A percentile compares a stretch with the other conserved stretches of the same genome.
These are phyloP conservation scores for Guyanaporus albipodus DNA, from an alignment of 768 basidiomycete species.

Conservation along the genomic window DNA sequence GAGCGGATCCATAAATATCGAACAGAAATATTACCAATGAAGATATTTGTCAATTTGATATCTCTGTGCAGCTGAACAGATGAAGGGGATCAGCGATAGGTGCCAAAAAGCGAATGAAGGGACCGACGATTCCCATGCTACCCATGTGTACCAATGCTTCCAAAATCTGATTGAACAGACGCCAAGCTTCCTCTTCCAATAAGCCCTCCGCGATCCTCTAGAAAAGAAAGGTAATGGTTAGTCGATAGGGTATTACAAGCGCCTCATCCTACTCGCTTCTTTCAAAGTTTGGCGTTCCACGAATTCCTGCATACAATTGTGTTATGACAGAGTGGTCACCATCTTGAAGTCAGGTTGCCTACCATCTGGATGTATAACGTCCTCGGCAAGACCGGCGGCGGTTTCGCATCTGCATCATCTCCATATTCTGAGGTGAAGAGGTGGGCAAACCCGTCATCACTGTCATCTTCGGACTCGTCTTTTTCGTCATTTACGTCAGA, in stretches of 20 bases:
- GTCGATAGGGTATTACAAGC: neutral
- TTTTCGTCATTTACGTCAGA: conserved; percentile 39
- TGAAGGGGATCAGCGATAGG: conserved; percentile 21
- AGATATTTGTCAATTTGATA: conserved; percentile 91
- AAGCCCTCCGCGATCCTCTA: conserved; percentile 78
- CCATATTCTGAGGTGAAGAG: conserved; percentile 33
- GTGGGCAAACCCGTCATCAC: conserved; percentile 38
- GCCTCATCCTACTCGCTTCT: conserved; percentile 47
- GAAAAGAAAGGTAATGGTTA: neutral
- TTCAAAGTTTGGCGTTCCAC: conserved; percentile 87
- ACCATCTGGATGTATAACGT: conserved; percentile 97
- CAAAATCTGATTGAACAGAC: conserved; percentile 83
- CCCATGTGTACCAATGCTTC: conserved; percentile 91
- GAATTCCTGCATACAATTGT: conserved; percentile 56
- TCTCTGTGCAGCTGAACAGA: conserved; percentile 70
- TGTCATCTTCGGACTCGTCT: conserved; percentile 42
- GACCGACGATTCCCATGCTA: conserved; percentile 73
- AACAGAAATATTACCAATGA: conserved; percentile 63
- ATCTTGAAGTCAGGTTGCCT: conserved; percentile 2
- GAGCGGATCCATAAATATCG: neutral
- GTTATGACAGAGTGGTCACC: neutral
- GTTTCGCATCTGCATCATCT: conserved; percentile 32
- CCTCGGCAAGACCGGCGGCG: conserved; percentile 35
- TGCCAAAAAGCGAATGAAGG: neutral
- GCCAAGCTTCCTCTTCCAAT: conserved; percentile 83